These are phyloP conservation scores for Russula griseocarnosa DNA, from an alignment of 768 basidiomycete genomes.

Conservation along the genomic window DNA sequence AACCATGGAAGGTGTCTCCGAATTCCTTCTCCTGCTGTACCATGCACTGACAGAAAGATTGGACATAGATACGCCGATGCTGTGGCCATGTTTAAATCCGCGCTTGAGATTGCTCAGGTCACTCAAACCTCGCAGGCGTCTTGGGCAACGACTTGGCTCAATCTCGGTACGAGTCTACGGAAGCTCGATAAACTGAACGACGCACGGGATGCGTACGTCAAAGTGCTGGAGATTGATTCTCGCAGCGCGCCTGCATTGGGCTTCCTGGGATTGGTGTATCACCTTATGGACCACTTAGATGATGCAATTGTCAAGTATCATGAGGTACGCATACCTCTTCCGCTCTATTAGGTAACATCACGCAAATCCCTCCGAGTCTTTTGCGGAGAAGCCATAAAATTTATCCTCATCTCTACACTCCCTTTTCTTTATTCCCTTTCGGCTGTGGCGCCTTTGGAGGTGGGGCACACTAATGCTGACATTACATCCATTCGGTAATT, in stretches of 20 bases:
- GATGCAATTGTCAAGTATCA: constrained; percentile 89
- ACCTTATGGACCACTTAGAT: constrained; percentile 67
- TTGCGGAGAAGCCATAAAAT: neutral
- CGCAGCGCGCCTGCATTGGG: constrained; percentile 76
- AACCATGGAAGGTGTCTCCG: constrained; percentile 71
- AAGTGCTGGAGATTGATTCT: constrained; percentile 85
- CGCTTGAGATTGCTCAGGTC: constrained; percentile 76
- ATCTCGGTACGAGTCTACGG: constrained; percentile 85
- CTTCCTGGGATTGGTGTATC: constrained; percentile 85
- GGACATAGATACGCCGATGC: constrained; percentile 67
- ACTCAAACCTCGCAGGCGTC: constrained; percentile 80
- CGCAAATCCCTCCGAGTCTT: too few species aligned
- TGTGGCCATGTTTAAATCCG: constrained; percentile 61
- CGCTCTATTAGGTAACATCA: neutral
- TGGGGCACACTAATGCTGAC: constrained; percentile 15
- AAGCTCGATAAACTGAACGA: constrained; percentile 60
- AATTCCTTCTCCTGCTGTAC: neutral
- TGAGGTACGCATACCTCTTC: constrained; percentile 53
- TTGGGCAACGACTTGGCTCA: constrained; percentile 89
- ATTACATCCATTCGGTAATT: neutral
- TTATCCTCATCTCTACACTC: neutral
- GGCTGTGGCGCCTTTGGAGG: neutral
- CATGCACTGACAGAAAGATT: neutral
- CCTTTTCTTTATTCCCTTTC: neutral
- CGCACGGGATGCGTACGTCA: constrained; percentile 69